Percentiles rank a stretch among this genome's conserved stretches.
These are phyloP conservation scores for Gaultheria prostrata DNA, from an alignment of 148 eudicot genomes.

Conservation along the genomic window DNA sequence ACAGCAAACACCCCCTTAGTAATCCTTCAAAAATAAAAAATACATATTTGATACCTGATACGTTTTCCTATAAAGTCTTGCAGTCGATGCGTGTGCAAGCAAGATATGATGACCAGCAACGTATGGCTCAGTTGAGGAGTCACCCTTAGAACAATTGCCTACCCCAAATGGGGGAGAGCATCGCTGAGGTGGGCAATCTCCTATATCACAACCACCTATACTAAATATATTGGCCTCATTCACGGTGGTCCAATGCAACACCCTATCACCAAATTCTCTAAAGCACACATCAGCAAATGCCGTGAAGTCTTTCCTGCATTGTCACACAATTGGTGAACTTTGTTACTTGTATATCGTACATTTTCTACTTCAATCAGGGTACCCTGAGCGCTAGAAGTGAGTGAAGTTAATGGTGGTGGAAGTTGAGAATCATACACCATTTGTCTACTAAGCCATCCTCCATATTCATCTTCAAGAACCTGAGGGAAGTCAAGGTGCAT, in stretches of 20 bases:
- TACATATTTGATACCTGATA: constrained; percentile 42
- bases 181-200: constrained; percentile 34
- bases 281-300: constrained; percentile 68
- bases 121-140: constrained; percentile 54
- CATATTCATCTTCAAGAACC: constrained; percentile 67
- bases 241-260: constrained; percentile 52
- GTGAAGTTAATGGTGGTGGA: background rate
- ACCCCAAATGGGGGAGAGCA: constrained; percentile 39
- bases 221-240: constrained; percentile 51
- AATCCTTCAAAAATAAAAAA: background rate
- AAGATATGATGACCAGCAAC: constrained; percentile 45
- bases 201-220: constrained; percentile 32
- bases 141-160: constrained; percentile 32
- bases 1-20: background rate
- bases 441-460: constrained; percentile 51
- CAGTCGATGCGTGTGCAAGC: constrained; percentile 60
- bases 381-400: background rate
- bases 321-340: background rate
- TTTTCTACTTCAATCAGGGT: background rate
- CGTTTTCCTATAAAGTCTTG: constrained; percentile 37
- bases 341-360: background rate
- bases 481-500: constrained; percentile 56
- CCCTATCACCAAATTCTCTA: constrained; percentile 63
- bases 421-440: constrained; percentile 35
- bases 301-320: constrained; percentile 54